A percentile compares a stretch with the other conserved stretches of the same genome.
Conservation (phyloP, 352 stramenopile genomes). For the Phytophthora tubulina region DNA sequence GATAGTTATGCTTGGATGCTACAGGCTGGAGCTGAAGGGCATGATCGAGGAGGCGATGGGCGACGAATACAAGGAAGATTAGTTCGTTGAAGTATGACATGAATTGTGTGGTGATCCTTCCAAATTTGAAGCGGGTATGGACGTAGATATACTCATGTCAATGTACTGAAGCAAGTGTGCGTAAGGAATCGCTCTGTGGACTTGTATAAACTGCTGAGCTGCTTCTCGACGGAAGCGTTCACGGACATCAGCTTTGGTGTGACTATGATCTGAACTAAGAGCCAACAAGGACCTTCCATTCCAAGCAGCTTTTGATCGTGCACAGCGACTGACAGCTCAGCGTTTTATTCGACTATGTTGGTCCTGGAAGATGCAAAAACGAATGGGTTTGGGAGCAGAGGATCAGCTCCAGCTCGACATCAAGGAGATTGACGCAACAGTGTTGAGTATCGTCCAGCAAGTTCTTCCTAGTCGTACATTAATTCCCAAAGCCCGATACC, state of each 20-base stretch:
- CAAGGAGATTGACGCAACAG: slow-evolving; percentile 50
- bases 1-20: slow-evolving; percentile 6
- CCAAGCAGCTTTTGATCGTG: slow-evolving; percentile 63
- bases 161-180: slow-evolving; percentile 31
- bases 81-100: slow-evolving; percentile 6
- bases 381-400: slow-evolving; percentile 47
- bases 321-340: slow-evolving; percentile 40
- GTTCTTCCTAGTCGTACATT: slow-evolving; percentile 32
- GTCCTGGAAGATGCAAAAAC: slow-evolving; percentile 62
- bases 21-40: slow-evolving; percentile 85
- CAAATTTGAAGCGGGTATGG: no score
- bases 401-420: slow-evolving; percentile 48
- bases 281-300: slow-evolving; percentile 58
- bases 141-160: no score
- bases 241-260: slow-evolving; percentile 77
- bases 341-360: slow-evolving; percentile 54
- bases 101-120: no score
- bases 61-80: slow-evolving; percentile 92
- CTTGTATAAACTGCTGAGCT: slow-evolving; percentile 56
- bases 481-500: slow-evolving; percentile 18
- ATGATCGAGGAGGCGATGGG: slow-evolving; percentile 92
- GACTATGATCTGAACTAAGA: slow-evolving; percentile 47
- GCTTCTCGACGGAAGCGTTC: slow-evolving; percentile 77
- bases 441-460: slow-evolving; percentile 52
- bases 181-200: slow-evolving; percentile 40